These are phyloP conservation scores for Penicillium sp. DNA, from an alignment of 2,329 filamentous ascomycete species.

Conservation along the genomic window DNA sequence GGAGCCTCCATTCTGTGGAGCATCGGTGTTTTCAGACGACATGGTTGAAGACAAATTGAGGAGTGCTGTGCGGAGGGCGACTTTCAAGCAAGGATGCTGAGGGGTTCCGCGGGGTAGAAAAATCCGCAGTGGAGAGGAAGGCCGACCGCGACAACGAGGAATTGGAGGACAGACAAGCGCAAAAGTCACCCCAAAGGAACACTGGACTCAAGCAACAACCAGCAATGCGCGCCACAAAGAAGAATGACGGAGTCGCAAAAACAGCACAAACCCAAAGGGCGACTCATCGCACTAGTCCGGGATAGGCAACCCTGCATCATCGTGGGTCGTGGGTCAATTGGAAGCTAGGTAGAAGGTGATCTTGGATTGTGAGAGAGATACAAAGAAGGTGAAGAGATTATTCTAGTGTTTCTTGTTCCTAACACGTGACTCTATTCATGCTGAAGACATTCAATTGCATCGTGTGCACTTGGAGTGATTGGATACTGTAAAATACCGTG, in stretches of 20 bases:
- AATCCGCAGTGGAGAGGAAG: background rate
- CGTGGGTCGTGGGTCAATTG: background rate
- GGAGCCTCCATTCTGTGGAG: constrained; percentile 33
- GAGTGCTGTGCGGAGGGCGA: background rate
- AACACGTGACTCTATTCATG: too few species aligned
- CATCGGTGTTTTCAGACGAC: constrained; percentile 33
- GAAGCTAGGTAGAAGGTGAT: background rate
- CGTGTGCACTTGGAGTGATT: too few species aligned
- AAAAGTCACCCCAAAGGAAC: background rate
- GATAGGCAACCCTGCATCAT: background rate
- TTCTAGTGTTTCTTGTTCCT: too few species aligned
- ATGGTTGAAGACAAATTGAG: constrained; percentile 22
- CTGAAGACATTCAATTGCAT: too few species aligned
- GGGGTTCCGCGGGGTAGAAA: background rate
- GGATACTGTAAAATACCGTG: too few species aligned
- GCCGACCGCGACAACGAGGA: background rate
- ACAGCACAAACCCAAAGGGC: background rate
- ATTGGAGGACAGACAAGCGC: background rate
- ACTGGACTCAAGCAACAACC: too few species aligned
- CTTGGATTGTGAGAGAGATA: too few species aligned
- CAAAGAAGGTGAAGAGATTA: too few species aligned
- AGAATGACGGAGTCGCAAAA: background rate
- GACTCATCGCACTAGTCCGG: background rate
- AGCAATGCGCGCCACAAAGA: too few species aligned
- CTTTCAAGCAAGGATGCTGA: too few species aligned